phyloP scores from a whole-genome alignment of 768 basidiomycete species.

The Udeniomyces megalosporus region DNA sequence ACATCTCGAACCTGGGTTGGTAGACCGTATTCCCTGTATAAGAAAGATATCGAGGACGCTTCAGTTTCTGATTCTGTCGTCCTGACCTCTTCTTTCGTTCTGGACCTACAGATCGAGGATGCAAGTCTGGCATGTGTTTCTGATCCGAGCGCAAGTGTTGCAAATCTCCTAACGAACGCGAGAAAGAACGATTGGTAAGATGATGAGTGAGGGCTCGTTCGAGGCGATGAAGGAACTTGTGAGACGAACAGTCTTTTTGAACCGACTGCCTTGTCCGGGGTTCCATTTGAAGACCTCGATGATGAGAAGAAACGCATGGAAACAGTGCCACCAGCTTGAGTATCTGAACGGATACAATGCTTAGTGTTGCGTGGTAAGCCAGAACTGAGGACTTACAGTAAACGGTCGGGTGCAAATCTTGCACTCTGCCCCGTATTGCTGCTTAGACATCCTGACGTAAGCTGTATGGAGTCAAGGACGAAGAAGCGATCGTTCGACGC shows the following conservation, averaged over 20 bases:
- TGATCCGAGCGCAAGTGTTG: constrained; percentile 34
- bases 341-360: background rate
- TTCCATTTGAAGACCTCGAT: constrained; percentile 69
- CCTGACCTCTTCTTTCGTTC: too few relatives aligned
- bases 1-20: constrained; percentile 97
- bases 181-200: background rate
- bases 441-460: constrained; percentile 45
- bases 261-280: constrained; percentile 77
- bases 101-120: constrained; percentile 57
- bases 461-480: constrained; percentile 32
- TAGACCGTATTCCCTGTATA: constrained; percentile 66
- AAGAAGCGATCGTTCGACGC: too few relatives aligned
- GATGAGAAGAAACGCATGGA: too few relatives aligned
- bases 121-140: constrained; percentile 96
- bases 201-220: constrained; percentile 44
- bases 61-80: too few relatives aligned
- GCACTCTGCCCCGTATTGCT: constrained; percentile 88
- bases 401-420: constrained; percentile 95
- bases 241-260: constrained; percentile 55
- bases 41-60: too few relatives aligned
- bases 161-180: background rate
- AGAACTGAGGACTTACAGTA: constrained; percentile 35
- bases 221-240: constrained; percentile 54
- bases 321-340: too few relatives aligned
- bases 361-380: background rate